These are phyloP conservation scores for Linanthus parryae DNA, from an alignment of 148 eudicot species.

Conservation along the genomic window DNA sequence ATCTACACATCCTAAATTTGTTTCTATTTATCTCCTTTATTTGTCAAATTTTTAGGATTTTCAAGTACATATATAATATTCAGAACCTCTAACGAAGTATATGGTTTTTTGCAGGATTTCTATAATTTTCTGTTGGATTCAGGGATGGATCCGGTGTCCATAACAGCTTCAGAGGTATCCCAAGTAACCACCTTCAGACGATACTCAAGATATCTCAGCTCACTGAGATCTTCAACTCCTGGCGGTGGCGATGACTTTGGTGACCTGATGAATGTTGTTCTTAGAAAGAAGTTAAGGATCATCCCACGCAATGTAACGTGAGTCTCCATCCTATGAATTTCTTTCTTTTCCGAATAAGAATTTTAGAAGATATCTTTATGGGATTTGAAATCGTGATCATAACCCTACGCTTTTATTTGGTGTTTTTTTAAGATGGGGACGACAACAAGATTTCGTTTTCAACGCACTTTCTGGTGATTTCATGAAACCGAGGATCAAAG, in stretches of 20 bases:
- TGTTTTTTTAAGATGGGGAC: constrained; percentile 69
- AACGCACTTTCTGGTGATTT: constrained; percentile 47
- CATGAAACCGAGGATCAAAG: constrained; percentile 77
- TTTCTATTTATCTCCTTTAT: no score
- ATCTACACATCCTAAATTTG: background rate
- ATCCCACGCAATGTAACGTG: constrained; percentile 61
- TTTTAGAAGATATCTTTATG: no score
- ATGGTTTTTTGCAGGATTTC: constrained; percentile 48
- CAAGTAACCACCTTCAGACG: constrained; percentile 28
- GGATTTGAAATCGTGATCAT: no score
- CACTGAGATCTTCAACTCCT: constrained; percentile 12
- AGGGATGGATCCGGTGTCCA: constrained; percentile 41
- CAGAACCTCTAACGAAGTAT: background rate
- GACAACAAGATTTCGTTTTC: constrained; percentile 56
- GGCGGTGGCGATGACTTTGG: constrained; percentile 33
- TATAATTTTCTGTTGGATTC: constrained; percentile 75
- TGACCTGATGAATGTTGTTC: constrained; percentile 56
- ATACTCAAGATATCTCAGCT: constrained; percentile 52
- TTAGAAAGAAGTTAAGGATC: constrained; percentile 63
- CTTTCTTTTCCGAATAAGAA: no score
- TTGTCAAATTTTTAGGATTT: background rate
- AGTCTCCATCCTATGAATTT: constrained; percentile 25
- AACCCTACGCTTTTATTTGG: no score
- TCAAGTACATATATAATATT: background rate
- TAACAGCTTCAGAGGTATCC: constrained; percentile 24